A percentile compares a stretch with the other conserved stretches of the same genome.
phyloP scores from a whole-genome alignment of 495 filamentous ascomycete species.

The Chaetomidium leptoderma region DNA sequence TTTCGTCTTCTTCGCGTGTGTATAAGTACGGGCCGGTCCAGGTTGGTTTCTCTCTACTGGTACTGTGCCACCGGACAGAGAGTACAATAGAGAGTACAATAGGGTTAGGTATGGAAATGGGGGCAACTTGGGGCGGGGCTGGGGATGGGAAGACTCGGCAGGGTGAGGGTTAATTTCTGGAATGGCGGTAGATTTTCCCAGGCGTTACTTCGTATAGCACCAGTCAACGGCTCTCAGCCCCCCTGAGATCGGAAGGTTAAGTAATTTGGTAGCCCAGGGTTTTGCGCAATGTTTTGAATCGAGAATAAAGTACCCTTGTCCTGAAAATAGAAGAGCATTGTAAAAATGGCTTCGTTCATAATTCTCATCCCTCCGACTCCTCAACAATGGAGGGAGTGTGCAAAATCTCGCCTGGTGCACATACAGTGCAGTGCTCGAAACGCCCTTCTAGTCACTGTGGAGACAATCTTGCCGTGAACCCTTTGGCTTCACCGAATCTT shows the following conservation, averaged over 20 bases:
- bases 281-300: not conserved
- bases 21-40: conserved; percentile 19
- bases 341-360: too few species aligned
- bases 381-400: too few species aligned
- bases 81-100: conserved; percentile 5
- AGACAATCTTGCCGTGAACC: too few species aligned
- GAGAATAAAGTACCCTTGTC: too few species aligned
- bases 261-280: not conserved
- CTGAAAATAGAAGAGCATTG: too few species aligned
- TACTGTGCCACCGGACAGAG: not conserved
- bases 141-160: not conserved
- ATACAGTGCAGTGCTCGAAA: too few species aligned
- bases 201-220: not conserved
- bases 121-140: not conserved
- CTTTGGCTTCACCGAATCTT: too few species aligned
- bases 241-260: not conserved
- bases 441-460: too few species aligned
- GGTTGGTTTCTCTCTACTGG: not conserved
- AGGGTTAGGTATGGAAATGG: not conserved
- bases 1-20: not conserved
- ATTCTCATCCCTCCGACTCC: too few species aligned
- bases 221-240: not conserved
- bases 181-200: not conserved
- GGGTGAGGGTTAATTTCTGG: not conserved
- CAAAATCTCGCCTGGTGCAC: too few species aligned